These are phyloP conservation scores for Epicoccum sorghinum DNA, from an alignment of 2,329 filamentous ascomycete genomes.

Conservation along the genomic window DNA sequence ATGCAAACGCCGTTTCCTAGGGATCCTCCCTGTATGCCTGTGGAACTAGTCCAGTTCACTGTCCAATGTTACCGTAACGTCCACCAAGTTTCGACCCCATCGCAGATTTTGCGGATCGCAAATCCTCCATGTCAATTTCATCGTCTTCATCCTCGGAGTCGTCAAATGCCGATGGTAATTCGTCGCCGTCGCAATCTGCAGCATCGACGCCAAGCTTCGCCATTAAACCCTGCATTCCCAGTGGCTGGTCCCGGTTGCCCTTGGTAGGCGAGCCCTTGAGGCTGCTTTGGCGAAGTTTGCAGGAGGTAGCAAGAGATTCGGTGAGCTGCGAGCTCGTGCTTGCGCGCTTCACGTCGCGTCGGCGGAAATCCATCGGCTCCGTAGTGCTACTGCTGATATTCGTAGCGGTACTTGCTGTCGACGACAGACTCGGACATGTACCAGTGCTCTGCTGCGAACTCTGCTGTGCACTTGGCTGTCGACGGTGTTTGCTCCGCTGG, in stretches of 20 bases:
- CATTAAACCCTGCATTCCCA: constrained; percentile 8
- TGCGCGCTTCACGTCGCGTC: constrained; percentile 21
- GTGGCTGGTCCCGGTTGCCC: constrained; percentile 8
- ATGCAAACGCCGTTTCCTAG: not conserved
- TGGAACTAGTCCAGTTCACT: not conserved
- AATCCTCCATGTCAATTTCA: constrained; percentile 16
- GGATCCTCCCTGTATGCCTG: not conserved
- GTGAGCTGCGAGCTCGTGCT: constrained; percentile 30
- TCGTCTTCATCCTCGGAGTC: constrained; percentile 30
- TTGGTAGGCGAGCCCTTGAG: constrained; percentile 13
- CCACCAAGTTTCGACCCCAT: not conserved
- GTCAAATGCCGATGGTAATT: constrained; percentile 32
- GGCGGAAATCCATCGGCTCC: constrained; percentile 22
- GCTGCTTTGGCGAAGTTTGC: not conserved
- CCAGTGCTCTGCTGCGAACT: constrained; percentile 9
- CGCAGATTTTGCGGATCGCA: not conserved
- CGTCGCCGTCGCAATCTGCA: constrained; percentile 16
- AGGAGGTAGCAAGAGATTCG: not conserved
- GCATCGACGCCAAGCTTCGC: constrained; percentile 15
- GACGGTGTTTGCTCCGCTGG: constrained; percentile 10
- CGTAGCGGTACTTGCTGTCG: constrained; percentile 9
- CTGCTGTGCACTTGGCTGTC: constrained; percentile 13
- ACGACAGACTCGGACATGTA: constrained; percentile 13
- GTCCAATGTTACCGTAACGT: not conserved
- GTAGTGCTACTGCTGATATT: constrained; percentile 4